A percentile compares a stretch with the other conserved stretches of the same genome.
Evolutionary conservation across 306 rosid species (phyloP).

Genomic region (Vigna radiata): DNA sequence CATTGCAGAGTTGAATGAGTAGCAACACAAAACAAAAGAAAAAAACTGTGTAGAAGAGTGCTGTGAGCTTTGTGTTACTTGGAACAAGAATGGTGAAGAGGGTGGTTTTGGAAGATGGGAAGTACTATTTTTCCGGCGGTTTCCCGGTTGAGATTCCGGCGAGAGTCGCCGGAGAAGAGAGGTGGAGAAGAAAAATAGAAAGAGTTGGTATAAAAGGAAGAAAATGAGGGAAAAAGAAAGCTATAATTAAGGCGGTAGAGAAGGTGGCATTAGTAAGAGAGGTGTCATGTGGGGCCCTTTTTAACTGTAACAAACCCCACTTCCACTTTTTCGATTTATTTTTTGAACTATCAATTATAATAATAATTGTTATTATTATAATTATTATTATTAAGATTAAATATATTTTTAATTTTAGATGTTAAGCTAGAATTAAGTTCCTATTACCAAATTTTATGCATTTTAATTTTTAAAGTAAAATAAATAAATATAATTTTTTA

Average conservation of each 20-base stretch:
- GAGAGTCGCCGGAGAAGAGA: conserved; percentile 42
- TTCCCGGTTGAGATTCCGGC: conserved; percentile 38
- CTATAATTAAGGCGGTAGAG: conserved; percentile 43
- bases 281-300: conserved; percentile 45
- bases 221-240: background rate
- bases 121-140: background rate
- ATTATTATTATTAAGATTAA: too few relatives aligned
- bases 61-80: background rate
- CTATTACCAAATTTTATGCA: too few relatives aligned
- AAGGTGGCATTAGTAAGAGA: conserved; percentile 14
- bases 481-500: too few relatives aligned
- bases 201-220: conserved; percentile 26
- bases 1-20: conserved; percentile 24
- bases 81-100: conserved; percentile 23
- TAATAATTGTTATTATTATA: too few relatives aligned
- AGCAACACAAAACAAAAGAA: background rate
- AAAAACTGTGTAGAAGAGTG: background rate
- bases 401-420: too few relatives aligned
- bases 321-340: background rate
- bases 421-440: too few relatives aligned
- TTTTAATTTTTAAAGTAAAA: too few relatives aligned
- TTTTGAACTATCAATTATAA: background rate
- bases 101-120: background rate
- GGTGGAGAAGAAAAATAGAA: background rate
- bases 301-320: conserved; percentile 45